phyloP scores from a whole-genome alignment of 2,329 filamentous ascomycete species.

The Aspergillus ruber region DNA sequence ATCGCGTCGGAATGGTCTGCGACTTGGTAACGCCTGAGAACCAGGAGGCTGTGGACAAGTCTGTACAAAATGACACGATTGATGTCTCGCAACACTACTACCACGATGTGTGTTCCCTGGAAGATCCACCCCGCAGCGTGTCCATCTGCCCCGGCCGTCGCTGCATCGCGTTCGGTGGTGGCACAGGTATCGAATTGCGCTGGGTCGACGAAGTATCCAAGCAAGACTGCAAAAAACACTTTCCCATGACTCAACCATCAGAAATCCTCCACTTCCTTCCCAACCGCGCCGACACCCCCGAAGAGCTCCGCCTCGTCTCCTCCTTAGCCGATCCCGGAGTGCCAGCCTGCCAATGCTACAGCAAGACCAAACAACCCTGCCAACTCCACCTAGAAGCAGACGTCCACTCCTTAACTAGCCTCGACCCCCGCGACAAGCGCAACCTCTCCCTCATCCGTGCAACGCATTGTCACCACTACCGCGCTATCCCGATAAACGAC shows the following conservation, averaged over 20 bases:
- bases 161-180: conserved; percentile 61
- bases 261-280: conserved; percentile 53
- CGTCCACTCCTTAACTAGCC: conserved; percentile 21
- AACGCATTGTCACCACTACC: conserved; percentile 53
- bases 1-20: conserved; percentile 56
- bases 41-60: conserved; percentile 14
- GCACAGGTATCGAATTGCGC: conserved; percentile 57
- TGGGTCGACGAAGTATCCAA: conserved; percentile 48
- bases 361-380: conserved; percentile 16
- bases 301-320: conserved; percentile 57
- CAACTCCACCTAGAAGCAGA: conserved; percentile 24
- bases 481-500: conserved; percentile 59
- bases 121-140: conserved; percentile 59
- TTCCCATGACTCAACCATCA: conserved; percentile 37
- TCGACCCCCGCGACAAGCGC: conserved; percentile 13
- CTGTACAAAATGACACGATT: background rate
- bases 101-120: conserved; percentile 51
- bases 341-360: conserved; percentile 23
- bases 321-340: conserved; percentile 45
- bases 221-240: conserved; percentile 30
- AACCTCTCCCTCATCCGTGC: conserved; percentile 33
- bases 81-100: conserved; percentile 37
- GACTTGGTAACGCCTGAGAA: conserved; percentile 36
- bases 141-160: conserved; percentile 59
- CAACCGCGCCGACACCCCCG: conserved; percentile 45